Evolutionary conservation across 306 rosid genomes (phyloP), one percentile per base, ranked within the genome.

Genomic region (Echinosophora koreensis): DNA sequence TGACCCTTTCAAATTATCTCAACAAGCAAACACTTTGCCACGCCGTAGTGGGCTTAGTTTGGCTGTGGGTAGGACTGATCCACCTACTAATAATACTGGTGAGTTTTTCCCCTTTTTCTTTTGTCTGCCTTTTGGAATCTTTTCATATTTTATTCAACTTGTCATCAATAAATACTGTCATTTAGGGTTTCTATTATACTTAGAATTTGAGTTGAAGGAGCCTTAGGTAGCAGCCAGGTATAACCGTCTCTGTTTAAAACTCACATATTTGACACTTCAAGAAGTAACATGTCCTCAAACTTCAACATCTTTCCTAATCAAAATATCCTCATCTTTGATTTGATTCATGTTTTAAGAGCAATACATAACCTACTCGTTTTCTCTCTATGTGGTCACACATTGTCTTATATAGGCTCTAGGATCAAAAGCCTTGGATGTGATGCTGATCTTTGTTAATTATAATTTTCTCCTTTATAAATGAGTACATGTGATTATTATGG

Each of bases 21-120:
- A 72, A 68, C 88, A 72, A 71, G 66, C 80, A 67, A 83, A 60
- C 8, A 41, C 56, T n/a, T 63, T 86, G 34, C 87, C 89, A 70
- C 89, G 82, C 63, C 81, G 50, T 37, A 90, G 97, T 75, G 97
- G 97, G 62, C 97, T 95, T 66, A 82, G 93, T 83, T 88, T 92
- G 71, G 97, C 97, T 61, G 82, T 92, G 49, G 97, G 93, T 61
- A 81, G 82, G 62, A 80, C 37, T 63, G 83, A 35, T 68, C 65
- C 84, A 16, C 69, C 85, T 39, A 44, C 71, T 27, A 68, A 76
- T 42, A 66, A 65, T 70, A 65, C 84, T 56, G 88, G 97, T 92
- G 77, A 79, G 90, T 68, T 49, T 67, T 62, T 51, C 54, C n/a
- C 35, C 14, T 17, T 9, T 49, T 49, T 27, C 27, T 66, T 66